Percentiles rank a stretch among this genome's conserved stretches.
phyloP scores from a whole-genome alignment of 108 stramenopile species.

The Fistulifera solaris region DNA sequence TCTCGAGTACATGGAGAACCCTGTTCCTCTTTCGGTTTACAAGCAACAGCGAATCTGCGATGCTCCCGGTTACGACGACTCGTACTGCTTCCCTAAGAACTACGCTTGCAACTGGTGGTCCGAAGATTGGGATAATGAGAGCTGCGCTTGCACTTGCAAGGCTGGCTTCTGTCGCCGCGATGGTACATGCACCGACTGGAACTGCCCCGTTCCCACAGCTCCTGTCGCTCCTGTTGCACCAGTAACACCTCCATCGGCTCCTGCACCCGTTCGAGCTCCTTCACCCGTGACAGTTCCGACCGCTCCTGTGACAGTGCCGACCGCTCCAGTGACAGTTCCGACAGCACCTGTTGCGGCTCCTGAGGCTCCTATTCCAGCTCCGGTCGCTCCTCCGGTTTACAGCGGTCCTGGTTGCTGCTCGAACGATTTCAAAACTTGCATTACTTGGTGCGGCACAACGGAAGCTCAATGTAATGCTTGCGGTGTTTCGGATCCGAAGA shows the following conservation, averaged over 20 bases:
- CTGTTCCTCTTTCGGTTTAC: too few species aligned
- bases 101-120: too few species aligned
- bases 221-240: background rate
- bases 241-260: background rate
- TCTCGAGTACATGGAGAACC: too few species aligned
- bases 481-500: too few species aligned
- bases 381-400: background rate
- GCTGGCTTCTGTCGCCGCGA: background rate
- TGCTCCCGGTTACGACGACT: too few species aligned
- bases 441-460: conserved; percentile 2
- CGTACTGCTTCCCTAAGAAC: too few species aligned
- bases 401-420: conserved; percentile 4
- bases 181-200: background rate
- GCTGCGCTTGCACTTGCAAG: background rate
- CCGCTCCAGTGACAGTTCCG: too few species aligned
- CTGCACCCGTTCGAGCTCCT: background rate
- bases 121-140: background rate
- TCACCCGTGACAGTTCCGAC: background rate
- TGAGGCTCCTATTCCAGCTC: too few species aligned
- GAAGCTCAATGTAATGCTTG: background rate
- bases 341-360: background rate
- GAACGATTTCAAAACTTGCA: conserved; percentile 6
- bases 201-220: conserved; percentile 1
- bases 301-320: background rate
- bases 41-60: too few species aligned